Evolutionary conservation across 495 filamentous ascomycete species (phyloP).

Genomic region (Cercophora scortea): DNA sequence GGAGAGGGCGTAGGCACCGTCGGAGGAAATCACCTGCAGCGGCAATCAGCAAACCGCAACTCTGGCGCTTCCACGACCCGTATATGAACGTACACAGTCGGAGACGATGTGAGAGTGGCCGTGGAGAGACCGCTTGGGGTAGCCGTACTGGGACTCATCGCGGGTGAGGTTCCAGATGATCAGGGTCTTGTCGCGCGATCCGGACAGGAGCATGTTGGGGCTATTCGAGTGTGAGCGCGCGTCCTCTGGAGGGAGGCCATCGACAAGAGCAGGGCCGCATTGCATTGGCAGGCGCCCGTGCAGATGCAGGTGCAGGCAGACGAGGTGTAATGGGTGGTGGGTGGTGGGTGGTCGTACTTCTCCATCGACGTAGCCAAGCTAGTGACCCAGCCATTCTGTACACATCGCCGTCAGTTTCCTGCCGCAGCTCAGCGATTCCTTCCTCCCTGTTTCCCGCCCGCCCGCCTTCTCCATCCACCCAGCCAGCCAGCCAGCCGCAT

Average conservation of each 20-base stretch:
- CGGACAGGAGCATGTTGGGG: conserved; percentile 99
- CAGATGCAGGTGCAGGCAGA: background rate
- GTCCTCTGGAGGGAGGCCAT: conserved; percentile 10
- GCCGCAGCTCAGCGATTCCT: too few relatives aligned
- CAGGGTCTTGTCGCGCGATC: conserved; percentile 92
- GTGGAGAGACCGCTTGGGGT: conserved; percentile 96
- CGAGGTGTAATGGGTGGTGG: background rate
- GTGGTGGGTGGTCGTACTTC: conserved; percentile 58
- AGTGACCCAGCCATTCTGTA: conserved; percentile 64
- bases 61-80: conserved; percentile 8
- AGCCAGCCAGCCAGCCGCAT: too few relatives aligned
- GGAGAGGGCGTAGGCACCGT: conserved; percentile 98
- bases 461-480: too few relatives aligned
- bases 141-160: conserved; percentile 93
- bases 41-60: conserved; percentile 22
- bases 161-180: conserved; percentile 99
- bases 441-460: too few relatives aligned
- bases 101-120: conserved; percentile 99
- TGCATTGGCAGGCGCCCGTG: too few relatives aligned
- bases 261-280: background rate
- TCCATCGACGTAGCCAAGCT: conserved; percentile 95
- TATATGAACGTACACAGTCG: conserved; percentile 78
- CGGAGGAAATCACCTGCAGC: conserved; percentile 93
- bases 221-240: conserved; percentile 37
- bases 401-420: conserved; percentile 5